These are phyloP conservation scores for Amphirosellinia nigrospora DNA, from an alignment of 495 filamentous ascomycete genomes.

Conservation along the genomic window DNA sequence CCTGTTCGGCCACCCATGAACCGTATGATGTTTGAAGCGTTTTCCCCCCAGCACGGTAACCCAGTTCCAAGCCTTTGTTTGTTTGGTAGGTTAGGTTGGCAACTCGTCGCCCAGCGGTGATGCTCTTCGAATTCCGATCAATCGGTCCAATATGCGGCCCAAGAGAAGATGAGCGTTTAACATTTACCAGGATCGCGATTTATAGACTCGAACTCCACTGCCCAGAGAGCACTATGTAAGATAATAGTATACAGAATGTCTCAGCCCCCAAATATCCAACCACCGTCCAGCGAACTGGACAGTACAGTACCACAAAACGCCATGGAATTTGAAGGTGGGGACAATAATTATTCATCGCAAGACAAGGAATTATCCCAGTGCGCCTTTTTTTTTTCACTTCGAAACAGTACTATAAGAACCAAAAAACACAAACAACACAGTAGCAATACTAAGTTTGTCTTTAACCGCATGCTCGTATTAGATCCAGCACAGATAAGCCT, in stretches of 20 bases:
- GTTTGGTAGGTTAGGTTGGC: background rate
- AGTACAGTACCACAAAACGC: background rate
- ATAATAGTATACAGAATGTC: background rate
- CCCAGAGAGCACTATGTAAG: background rate
- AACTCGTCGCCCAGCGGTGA: background rate
- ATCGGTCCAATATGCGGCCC: background rate
- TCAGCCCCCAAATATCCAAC: background rate
- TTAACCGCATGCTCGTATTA: background rate
- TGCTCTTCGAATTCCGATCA: background rate
- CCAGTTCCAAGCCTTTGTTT: background rate
- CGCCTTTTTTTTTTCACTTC: background rate
- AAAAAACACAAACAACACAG: background rate
- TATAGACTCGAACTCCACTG: background rate
- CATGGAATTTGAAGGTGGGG: constrained; percentile 5
- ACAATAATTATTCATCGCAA: background rate
- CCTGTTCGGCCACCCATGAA: background rate
- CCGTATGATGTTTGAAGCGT: background rate
- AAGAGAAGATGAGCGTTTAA: background rate
- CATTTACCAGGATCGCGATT: background rate
- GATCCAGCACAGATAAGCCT: background rate
- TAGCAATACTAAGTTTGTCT: too few species aligned
- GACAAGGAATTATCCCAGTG: background rate
- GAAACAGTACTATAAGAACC: background rate
- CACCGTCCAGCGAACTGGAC: background rate
- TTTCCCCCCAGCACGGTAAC: background rate